Conservation (phyloP, 805 yeast species). For the Citeromyces nyonsensis region DNA sequence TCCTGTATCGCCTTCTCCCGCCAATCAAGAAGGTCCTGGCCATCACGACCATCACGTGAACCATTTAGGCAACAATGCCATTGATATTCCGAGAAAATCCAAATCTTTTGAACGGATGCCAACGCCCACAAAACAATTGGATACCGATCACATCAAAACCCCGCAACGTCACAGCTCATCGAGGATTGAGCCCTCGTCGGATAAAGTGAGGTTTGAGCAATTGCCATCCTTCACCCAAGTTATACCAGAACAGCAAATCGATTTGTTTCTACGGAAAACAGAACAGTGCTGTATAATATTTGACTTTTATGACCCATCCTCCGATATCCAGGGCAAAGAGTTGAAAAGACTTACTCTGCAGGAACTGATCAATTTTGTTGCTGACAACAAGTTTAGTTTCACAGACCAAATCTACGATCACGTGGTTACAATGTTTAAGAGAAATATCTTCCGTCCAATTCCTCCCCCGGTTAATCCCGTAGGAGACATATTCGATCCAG, state of each 20-base stretch:
- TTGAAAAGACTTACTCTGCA: conserved; percentile 75
- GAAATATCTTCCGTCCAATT: conserved; percentile 83
- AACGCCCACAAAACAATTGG: conserved; percentile 47
- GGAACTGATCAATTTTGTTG: conserved; percentile 79
- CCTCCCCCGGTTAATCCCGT: conserved; percentile 97
- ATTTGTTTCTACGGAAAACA: conserved; percentile 71
- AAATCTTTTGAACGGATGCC: conserved; percentile 42
- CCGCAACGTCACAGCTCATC: conserved; percentile 91
- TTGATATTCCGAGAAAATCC: conserved; percentile 22
- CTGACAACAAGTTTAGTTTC: conserved; percentile 67
- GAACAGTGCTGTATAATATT: conserved; percentile 92
- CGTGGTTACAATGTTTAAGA: conserved; percentile 80
- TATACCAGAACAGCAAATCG: conserved; percentile 57
- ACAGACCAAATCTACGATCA: conserved; percentile 84
- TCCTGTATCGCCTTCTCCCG: conserved; percentile 4
- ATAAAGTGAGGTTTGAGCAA: conserved; percentile 48
- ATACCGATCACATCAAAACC: conserved; percentile 66
- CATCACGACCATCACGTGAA: conserved; percentile 4
- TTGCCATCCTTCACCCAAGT: conserved; percentile 85
- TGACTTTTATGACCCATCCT: conserved; percentile 87
- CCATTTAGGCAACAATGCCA: conserved; percentile 3
- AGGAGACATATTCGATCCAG: conserved; percentile 94
- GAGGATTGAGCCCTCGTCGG: conserved; percentile 67
- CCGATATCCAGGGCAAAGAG: conserved; percentile 86
- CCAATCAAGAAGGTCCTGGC: conserved; percentile 5